Evolutionary conservation across 2,329 filamentous ascomycete genomes (phyloP), one percentile per base, ranked within the genome.

Genomic region (Phoma herbarum): DNA sequence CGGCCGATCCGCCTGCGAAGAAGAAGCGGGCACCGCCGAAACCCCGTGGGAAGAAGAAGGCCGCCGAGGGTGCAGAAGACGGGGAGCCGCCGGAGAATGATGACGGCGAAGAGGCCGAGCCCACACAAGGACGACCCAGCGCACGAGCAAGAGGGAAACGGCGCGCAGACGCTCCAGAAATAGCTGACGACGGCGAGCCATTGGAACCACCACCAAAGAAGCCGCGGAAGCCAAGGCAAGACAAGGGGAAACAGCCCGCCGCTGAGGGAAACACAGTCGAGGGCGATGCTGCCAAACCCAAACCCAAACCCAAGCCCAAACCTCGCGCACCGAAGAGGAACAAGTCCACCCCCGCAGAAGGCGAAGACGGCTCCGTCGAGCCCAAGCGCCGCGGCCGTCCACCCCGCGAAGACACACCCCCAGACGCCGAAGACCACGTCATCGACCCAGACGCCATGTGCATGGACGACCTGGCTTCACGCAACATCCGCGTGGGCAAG

Each of bases 391-490:
- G 62, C 47, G 69, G 70, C 23, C 66, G 69, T 2, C 69, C 65
- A 23, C 68, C 68, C n/a, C 64, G 74, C 41, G 68, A 70, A 47
- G 53, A 63, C 16, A 76, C 75, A 8, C 76, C 73, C 16, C 64
- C 70, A 9, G 84, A 61, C 51, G 73, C 75, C 8, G 75, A 77
- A 62, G 63, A 77, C 45, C 77, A 70, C 48, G 59, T 68, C 68
- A 88, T 94, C 53, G 89, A 93, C 69, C 81, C 86, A 22, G 84
- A 84, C 23, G 84, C 83, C 3, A 83, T 90, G 25, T 91, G 86
- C 52, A 92, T 95, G 87, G 85, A 83, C 42, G 89, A 92, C 57
- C 78, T 95, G 3, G 90, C 87, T 48, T 86, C 84, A 61, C 89
- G 92, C 20, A 69, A 73, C 37, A 69, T 75, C 23, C 79, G 90